phyloP scores from a whole-genome alignment of 2,329 filamentous ascomycete species.

The Clarireedia paspali region DNA sequence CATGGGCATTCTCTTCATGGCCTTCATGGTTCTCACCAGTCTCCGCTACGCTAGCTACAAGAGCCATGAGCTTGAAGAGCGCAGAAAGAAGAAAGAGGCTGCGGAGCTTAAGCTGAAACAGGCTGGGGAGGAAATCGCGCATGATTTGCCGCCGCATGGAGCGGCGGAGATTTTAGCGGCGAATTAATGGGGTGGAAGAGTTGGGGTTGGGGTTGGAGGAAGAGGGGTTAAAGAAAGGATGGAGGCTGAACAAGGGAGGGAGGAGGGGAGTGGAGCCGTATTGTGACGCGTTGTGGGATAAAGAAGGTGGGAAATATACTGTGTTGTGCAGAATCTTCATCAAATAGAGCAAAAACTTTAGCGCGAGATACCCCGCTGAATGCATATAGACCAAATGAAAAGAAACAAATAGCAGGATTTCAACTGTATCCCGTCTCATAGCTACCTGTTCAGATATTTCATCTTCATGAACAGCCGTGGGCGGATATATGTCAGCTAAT shows the following conservation, averaged over 20 bases:
- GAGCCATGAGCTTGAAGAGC: conserved; percentile 27
- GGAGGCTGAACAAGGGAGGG: neutral
- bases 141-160: conserved; percentile 41
- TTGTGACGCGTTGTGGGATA: neutral
- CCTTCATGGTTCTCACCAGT: conserved; percentile 49
- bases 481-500: too few species aligned
- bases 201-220: neutral
- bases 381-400: too few species aligned
- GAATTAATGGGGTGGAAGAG: conserved; percentile 34
- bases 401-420: too few species aligned
- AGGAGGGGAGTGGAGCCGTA: neutral
- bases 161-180: conserved; percentile 51
- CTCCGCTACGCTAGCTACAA: conserved; percentile 53
- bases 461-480: too few species aligned
- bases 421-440: too few species aligned
- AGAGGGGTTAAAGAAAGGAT: neutral
- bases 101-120: conserved; percentile 34
- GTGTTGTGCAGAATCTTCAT: too few species aligned
- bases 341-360: too few species aligned
- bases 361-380: too few species aligned
- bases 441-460: too few species aligned
- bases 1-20: conserved; percentile 60
- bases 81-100: conserved; percentile 22
- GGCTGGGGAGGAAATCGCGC: conserved; percentile 26
- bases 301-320: too few species aligned